Conservation (phyloP, 345 rosid species). For the Populus davidiana region DNA sequence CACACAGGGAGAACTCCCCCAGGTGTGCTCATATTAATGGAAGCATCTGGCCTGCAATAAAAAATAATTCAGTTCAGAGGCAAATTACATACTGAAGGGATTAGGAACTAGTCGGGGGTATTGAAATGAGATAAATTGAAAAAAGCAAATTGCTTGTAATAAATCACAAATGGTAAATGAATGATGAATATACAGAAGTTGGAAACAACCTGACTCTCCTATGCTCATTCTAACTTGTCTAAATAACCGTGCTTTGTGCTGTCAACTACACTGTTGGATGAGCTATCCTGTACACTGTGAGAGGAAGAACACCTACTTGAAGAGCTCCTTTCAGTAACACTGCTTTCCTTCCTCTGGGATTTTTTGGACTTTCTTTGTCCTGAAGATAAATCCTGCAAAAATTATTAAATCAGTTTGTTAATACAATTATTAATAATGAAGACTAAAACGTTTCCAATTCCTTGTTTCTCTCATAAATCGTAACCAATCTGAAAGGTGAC, state of each 20-base stretch:
- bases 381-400: slow-evolving; percentile 51
- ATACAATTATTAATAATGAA: not conserved
- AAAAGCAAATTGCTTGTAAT: not conserved
- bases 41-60: not conserved
- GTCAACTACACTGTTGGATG: slow-evolving; percentile 65
- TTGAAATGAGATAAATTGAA: not conserved
- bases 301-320: slow-evolving; percentile 75
- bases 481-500: slow-evolving; percentile 1
- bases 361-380: slow-evolving; percentile 49
- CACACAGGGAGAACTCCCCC: slow-evolving; percentile 3
- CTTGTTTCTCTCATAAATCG: not conserved
- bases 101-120: not conserved
- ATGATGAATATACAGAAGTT: not conserved
- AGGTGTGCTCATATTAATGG: not conserved
- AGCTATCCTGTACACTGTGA: slow-evolving; percentile 63
- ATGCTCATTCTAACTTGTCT: slow-evolving; percentile 4
- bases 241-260: slow-evolving; percentile 38
- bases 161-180: not conserved
- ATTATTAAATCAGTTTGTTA: not conserved
- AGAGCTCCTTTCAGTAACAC: slow-evolving; percentile 45
- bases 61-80: not conserved
- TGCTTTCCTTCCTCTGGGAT: slow-evolving; percentile 39
- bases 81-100: not conserved
- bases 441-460: not conserved
- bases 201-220: slow-evolving; percentile 8